These are phyloP conservation scores for Aspergillus ibericus DNA, from an alignment of 2,329 filamentous ascomycete genomes.

Conservation along the genomic window DNA sequence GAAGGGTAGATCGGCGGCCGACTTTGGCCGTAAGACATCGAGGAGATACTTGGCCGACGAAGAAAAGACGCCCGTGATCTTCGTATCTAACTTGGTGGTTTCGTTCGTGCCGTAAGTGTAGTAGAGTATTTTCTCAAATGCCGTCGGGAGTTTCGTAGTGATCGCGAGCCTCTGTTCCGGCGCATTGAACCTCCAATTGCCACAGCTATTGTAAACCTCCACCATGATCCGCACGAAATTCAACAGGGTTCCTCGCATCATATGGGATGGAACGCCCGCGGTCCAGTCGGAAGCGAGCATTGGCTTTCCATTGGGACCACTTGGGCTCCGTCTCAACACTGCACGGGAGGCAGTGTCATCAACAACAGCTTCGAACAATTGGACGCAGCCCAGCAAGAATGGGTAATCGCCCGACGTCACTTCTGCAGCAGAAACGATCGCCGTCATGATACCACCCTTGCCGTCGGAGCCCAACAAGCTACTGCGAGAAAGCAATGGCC, in stretches of 20 bases:
- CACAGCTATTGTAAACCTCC: conserved; percentile 81
- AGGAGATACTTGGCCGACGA: conserved; percentile 74
- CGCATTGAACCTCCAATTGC: conserved; percentile 78
- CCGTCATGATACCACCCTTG: conserved; percentile 72
- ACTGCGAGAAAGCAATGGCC: conserved; percentile 84
- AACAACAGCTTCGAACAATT: conserved; percentile 72
- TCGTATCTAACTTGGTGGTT: conserved; percentile 46
- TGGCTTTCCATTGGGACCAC: conserved; percentile 32
- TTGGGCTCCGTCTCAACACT: conserved; percentile 45
- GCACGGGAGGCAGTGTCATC: conserved; percentile 67
- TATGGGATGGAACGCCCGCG: conserved; percentile 74
- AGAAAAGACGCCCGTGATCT: conserved; percentile 64
- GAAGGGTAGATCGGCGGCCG: conserved; percentile 69
- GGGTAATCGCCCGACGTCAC: conserved; percentile 73
- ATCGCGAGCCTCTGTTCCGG: conserved; percentile 69
- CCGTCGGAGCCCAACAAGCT: conserved; percentile 75
- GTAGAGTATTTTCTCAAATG: conserved; percentile 69
- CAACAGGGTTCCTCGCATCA: conserved; percentile 68
- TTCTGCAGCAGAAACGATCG: conserved; percentile 79
- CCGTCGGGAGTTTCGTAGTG: conserved; percentile 64
- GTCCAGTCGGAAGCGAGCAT: conserved; percentile 50
- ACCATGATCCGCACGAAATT: conserved; percentile 74
- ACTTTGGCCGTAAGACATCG: conserved; percentile 71
- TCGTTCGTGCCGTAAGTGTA: conserved; percentile 76
- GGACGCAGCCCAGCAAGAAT: conserved; percentile 71